Evolutionary conservation across 148 eudicot species (phyloP), one percentile per base, ranked within the genome.

Genomic region (Fallopia convolvulus): DNA sequence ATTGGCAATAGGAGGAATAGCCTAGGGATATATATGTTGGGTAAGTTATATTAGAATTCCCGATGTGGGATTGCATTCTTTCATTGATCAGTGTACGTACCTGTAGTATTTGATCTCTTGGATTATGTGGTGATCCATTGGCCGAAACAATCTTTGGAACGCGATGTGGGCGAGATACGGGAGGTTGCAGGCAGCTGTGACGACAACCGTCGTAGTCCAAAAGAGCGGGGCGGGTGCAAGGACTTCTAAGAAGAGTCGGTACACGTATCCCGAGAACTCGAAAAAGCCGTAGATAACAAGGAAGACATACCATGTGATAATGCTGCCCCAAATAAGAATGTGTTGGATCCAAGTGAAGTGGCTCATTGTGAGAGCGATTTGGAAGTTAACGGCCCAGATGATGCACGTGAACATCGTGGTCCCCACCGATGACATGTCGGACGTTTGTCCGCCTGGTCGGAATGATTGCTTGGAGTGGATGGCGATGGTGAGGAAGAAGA

Each of bases 311-410:
- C 98, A 93, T 74, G 83, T 83, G 61, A 75, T 76, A 20, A 91
- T 79, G 80, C 94, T 90, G 8, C 92, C 94, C 94, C 98, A 90
- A 6, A 93, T 82, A 2, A 93, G 82, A 15, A 89, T n/a, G 77
- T 91, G 98, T 68, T 94, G 98, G 66, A 94, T 90, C 93, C 93
- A 91, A 1, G 98, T 94, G 90, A 91, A 94, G 84, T 93, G 94
- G 84, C 90, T 87, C 94, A 91, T 91, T 0, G 94, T 91, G 71
- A 93, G 89, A 23, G 93, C 90, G 17, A 93, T 93, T 79, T 93
- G 98, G 85, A 84, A 86, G 77, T 93, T 93, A 7, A 93, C 97
- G 0, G 90, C 88, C 97, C 97, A 93, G 26, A 93, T 87, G 32
- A 93, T 74, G 76, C 91, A 86, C 11, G 97, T 90, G 86, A 91